These are phyloP conservation scores for Stephanodiscus triporus DNA, from an alignment of 108 stramenopile genomes.

Conservation along the genomic window DNA sequence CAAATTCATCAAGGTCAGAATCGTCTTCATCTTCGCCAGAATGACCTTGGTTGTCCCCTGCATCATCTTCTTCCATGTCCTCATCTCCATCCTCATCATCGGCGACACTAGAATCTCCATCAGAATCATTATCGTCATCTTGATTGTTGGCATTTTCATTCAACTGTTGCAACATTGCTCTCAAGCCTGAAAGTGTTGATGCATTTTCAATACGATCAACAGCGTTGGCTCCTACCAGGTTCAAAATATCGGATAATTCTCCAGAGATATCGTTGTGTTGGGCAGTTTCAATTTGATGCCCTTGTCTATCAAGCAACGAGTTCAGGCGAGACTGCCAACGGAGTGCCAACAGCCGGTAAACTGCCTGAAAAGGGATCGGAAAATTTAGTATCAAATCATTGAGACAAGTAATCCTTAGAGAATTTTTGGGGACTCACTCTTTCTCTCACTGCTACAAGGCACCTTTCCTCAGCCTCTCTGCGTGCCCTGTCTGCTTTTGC, in stretches of 20 bases:
- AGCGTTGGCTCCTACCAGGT: constrained; percentile 31
- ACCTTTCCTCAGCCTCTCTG: constrained; percentile 58
- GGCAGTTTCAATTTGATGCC: constrained; percentile 11
- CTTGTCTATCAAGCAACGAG: constrained; percentile 40
- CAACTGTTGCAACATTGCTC: constrained; percentile 38
- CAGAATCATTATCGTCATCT: constrained; percentile 41
- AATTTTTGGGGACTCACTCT: constrained; percentile 9
- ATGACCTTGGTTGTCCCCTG: constrained; percentile 2
- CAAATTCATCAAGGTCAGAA: constrained; percentile 27
- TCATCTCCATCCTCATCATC: constrained; percentile 17
- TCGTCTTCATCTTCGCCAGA: constrained; percentile 28
- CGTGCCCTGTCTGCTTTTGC: constrained; percentile 61
- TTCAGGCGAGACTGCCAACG: constrained; percentile 70
- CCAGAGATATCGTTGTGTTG: constrained; percentile 31
- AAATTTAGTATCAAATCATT: not conserved
- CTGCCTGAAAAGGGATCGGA: constrained; percentile 40
- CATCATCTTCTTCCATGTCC: constrained; percentile 48
- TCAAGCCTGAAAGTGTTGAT: constrained; percentile 30
- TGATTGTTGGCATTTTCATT: constrained; percentile 32
- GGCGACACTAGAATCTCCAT: constrained; percentile 31
- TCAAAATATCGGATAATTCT: constrained; percentile 29
- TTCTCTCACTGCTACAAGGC: constrained; percentile 57
- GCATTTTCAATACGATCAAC: no score
- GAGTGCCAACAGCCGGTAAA: constrained; percentile 66
- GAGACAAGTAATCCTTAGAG: not conserved